Conservation (phyloP, 1,284 basidiomycete species). For the Paramarasmius palmivorus region DNA sequence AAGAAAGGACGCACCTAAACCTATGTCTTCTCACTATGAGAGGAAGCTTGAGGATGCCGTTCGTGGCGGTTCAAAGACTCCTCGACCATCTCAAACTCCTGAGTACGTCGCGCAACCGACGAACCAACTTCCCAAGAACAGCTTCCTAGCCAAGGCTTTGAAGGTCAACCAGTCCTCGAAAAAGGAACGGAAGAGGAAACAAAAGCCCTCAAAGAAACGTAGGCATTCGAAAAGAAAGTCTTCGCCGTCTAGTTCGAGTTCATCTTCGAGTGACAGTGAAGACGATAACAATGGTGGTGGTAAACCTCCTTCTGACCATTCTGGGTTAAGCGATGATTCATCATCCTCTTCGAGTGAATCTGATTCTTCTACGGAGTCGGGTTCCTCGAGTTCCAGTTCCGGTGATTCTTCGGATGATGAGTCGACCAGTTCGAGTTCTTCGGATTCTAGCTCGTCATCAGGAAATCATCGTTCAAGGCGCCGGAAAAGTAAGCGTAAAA, state of each 20-base stretch:
- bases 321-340: no score
- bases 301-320: neutral
- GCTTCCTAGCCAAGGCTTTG: neutral
- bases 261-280: neutral
- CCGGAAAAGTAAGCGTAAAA: neutral
- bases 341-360: no score
- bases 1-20: neutral
- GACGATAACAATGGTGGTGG: neutral
- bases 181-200: neutral
- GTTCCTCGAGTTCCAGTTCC: neutral
- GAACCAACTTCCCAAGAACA: constrained; percentile 1
- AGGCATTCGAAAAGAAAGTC: neutral
- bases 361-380: no score
- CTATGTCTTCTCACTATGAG: neutral
- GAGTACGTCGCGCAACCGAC: neutral
- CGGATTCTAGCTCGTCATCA: neutral
- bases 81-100: neutral
- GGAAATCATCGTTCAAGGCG: neutral
- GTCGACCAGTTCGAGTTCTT: neutral
- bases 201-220: neutral
- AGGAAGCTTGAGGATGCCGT: neutral
- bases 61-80: neutral
- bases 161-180: neutral
- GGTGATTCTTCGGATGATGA: neutral
- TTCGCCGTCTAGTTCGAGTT: neutral